Evolutionary conservation across 2,329 filamentous ascomycete genomes (phyloP), one percentile per base, ranked within the genome.

Genomic region (Cladophialophora immunda): DNA sequence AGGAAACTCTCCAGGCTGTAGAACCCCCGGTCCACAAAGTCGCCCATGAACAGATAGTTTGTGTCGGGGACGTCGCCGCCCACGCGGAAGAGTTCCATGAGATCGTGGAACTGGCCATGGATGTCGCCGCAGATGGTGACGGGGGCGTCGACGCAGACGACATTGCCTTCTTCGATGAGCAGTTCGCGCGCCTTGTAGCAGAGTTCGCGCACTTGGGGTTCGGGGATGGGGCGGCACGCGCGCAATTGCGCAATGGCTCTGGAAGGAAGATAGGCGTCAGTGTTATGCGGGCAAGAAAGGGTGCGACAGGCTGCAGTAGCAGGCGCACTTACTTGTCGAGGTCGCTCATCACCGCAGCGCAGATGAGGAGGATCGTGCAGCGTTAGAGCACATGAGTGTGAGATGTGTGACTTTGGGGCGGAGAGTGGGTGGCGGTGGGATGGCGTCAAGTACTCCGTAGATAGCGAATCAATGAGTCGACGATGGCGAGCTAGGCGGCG

Each of bases 51-150:
- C 3, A 97, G 87, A 79, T 97, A 97, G 77, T 97, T 97, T 34
- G 94, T 97, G 76, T 97, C 94, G 47, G 94, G 94, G 3, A 96
- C 92, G 78, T 97, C 93, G 70, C 94, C 94, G 68, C 94, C 94
- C 3, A 97, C 94, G 61, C 93, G 88, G 78, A 97, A 97, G 5
- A 97, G 87, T 80, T 97, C 94, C 94, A 97, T 97, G 74, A 97
- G 81, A 77, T 97, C 94, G 76, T 97, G 94, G 76, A 97, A 97
- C 78, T 97, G 94, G 72, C 94, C 94, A 77, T 98, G 94, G 65
- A 98, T 97, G 77, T 97, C 94, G 74, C 94, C 94, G 76, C 94
- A 97, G 86, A 97, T 97, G 78, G 94, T 98, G 67, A 98, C 94
- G 25, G 94, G 94, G 68, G 94, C 94, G 77, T 94, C 91, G 69